phyloP scores from a whole-genome alignment of 2,329 filamentous ascomycete genomes.

The Aspergillus floridensis region DNA sequence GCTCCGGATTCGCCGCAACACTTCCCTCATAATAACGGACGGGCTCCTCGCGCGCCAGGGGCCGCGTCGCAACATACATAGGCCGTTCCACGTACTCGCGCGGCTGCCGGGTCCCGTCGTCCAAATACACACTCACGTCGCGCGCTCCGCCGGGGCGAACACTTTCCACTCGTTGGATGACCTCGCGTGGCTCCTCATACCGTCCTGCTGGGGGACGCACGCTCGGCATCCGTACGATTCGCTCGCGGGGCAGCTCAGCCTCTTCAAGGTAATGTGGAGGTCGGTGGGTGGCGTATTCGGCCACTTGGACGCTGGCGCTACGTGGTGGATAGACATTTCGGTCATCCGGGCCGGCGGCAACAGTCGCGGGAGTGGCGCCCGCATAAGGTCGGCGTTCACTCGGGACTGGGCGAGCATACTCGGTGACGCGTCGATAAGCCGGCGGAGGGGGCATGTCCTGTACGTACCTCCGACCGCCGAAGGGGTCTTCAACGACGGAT shows the following conservation, averaged over 20 bases:
- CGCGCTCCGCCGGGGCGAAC: conserved; percentile 41
- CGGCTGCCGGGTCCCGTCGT: conserved; percentile 38
- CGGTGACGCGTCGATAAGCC: conserved; percentile 41
- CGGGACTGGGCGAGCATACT: conserved; percentile 33
- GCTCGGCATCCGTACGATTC: conserved; percentile 56
- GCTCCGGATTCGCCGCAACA: conserved; percentile 24
- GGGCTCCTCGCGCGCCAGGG: conserved; percentile 30
- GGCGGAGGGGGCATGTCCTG: conserved; percentile 47
- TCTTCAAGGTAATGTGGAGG: conserved; percentile 55
- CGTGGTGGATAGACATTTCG: conserved; percentile 33
- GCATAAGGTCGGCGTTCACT: conserved; percentile 34
- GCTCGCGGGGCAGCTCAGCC: conserved; percentile 58
- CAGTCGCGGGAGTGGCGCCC: not conserved
- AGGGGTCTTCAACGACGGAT: conserved; percentile 45
- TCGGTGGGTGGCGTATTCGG: conserved; percentile 40
- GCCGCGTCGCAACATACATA: conserved; percentile 42
- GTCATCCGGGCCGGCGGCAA: conserved; percentile 30
- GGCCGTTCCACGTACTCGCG: conserved; percentile 50
- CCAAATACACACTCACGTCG: conserved; percentile 44
- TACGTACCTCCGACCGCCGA: conserved; percentile 40
- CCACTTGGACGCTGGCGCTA: conserved; percentile 41
- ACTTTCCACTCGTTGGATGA: conserved; percentile 42
- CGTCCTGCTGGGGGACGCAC: conserved; percentile 53
- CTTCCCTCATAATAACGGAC: conserved; percentile 36
- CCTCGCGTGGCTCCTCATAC: conserved; percentile 44